These are phyloP conservation scores for Penicillium sp. DNA, from an alignment of 2,329 filamentous ascomycete genomes.

Conservation along the genomic window DNA sequence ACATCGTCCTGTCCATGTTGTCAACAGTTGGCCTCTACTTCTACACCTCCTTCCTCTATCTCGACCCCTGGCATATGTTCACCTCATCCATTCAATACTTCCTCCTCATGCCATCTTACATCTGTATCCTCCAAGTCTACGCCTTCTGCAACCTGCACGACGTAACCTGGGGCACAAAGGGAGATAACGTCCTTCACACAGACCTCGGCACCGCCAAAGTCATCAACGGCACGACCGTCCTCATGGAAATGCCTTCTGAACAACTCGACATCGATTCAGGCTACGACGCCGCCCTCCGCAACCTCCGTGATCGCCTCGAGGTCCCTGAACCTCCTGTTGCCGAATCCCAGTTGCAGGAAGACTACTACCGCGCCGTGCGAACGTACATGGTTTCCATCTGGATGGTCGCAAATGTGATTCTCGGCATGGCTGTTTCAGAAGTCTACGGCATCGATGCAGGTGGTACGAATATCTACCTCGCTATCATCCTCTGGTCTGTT, in stretches of 20 bases:
- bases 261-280: constrained; percentile 97
- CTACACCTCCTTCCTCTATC: constrained; percentile 91
- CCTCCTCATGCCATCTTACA: constrained; percentile 84
- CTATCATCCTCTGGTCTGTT: constrained; percentile 90
- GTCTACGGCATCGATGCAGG: constrained; percentile 71
- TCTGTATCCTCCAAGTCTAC: constrained; percentile 96
- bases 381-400: constrained; percentile 97
- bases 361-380: constrained; percentile 95
- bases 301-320: constrained; percentile 88
- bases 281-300: constrained; percentile 94
- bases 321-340: constrained; percentile 62
- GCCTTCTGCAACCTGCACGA: constrained; percentile 99
- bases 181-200: constrained; percentile 90
- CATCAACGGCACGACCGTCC: constrained; percentile 74
- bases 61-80: constrained; percentile 99
- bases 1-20: constrained; percentile 83
- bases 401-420: constrained; percentile 87
- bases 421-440: constrained; percentile 91
- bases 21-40: constrained; percentile 94
- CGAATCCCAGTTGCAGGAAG: constrained; percentile 87
- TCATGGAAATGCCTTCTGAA: constrained; percentile 95
- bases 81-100: constrained; percentile 92
- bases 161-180: constrained; percentile 98
- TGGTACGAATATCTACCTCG: constrained; percentile 82
- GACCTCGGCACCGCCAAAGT: constrained; percentile 85